A percentile compares a stretch with the other conserved stretches of the same genome.
Conservation (phyloP, 2,329 filamentous ascomycete genomes). For the Scedosporium aurantiacum region DNA sequence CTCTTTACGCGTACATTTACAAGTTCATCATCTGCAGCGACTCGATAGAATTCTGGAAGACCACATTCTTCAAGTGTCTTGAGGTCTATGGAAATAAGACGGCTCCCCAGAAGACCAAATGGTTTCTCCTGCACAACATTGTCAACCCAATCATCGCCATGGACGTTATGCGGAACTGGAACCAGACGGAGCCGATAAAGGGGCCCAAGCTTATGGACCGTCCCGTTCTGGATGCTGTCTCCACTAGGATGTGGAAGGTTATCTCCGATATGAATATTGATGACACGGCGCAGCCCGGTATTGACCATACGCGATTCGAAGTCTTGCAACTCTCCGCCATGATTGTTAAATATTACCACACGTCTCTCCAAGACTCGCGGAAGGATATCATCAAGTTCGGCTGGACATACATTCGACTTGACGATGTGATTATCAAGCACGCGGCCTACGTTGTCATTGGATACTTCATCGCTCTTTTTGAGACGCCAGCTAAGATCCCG, state of each 20-base stretch:
- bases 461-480: constrained; percentile 95
- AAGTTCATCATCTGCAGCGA: constrained; percentile 71
- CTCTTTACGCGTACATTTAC: constrained; percentile 75
- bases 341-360: constrained; percentile 88
- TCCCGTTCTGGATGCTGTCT: constrained; percentile 77
- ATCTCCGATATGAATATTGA: constrained; percentile 73
- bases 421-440: constrained; percentile 98
- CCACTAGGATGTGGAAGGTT: constrained; percentile 87
- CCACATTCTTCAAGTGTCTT: constrained; percentile 71
- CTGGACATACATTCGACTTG: constrained; percentile 96
- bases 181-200: constrained; percentile 41
- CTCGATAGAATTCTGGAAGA: constrained; percentile 76
- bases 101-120: constrained; percentile 80
- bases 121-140: constrained; percentile 81
- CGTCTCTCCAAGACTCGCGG: constrained; percentile 75
- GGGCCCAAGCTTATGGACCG: constrained; percentile 72
- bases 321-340: constrained; percentile 89
- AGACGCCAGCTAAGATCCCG: constrained; percentile 92
- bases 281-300: constrained; percentile 71
- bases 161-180: constrained; percentile 83
- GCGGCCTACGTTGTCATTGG: constrained; percentile 94
- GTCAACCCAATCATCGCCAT: constrained; percentile 94
- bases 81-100: constrained; percentile 73
- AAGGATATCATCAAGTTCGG: constrained; percentile 99
- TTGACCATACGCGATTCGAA: constrained; percentile 94